These are phyloP conservation scores for Larix kaempferi DNA, from an alignment of 75 land plant genomes.

Conservation along the genomic window DNA sequence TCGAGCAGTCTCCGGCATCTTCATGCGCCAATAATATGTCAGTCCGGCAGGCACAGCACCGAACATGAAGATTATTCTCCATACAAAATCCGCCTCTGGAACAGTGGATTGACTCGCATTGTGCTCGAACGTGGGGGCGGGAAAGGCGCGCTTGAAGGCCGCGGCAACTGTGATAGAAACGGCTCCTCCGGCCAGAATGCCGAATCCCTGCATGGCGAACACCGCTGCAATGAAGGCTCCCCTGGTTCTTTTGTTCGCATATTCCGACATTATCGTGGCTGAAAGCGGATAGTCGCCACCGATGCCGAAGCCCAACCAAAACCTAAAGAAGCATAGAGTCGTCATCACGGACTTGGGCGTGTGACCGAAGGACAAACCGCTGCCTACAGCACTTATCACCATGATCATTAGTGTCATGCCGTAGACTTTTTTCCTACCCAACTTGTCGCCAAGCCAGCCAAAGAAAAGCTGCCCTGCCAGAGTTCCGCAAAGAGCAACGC, in stretches of 20 bases:
- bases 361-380: conserved; percentile 45
- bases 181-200: conserved; percentile 49
- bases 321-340: conserved; percentile 59
- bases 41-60: conserved; percentile 43
- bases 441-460: conserved; percentile 57
- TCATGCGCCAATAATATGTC: conserved; percentile 45
- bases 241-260: conserved; percentile 40
- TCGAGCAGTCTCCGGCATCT: conserved; percentile 67
- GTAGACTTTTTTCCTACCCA: conserved; percentile 57
- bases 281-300: conserved; percentile 54
- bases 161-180: conserved; percentile 33
- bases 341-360: conserved; percentile 47
- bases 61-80: conserved; percentile 38
- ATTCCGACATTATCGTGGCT: conserved; percentile 42
- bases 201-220: conserved; percentile 60
- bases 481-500: conserved; percentile 27
- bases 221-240: conserved; percentile 52
- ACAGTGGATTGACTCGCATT: conserved; percentile 20
- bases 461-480: conserved; percentile 43
- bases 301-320: conserved; percentile 59
- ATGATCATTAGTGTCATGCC: conserved; percentile 51
- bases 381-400: conserved; percentile 50
- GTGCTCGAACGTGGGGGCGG: conserved; percentile 19
- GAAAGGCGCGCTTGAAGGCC: conserved; percentile 20
- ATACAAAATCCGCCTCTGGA: conserved; percentile 33